Evolutionary conservation across 495 filamentous ascomycete species (phyloP), one percentile per base, ranked within the genome.

Genomic region (Cercophora newfieldiana): DNA sequence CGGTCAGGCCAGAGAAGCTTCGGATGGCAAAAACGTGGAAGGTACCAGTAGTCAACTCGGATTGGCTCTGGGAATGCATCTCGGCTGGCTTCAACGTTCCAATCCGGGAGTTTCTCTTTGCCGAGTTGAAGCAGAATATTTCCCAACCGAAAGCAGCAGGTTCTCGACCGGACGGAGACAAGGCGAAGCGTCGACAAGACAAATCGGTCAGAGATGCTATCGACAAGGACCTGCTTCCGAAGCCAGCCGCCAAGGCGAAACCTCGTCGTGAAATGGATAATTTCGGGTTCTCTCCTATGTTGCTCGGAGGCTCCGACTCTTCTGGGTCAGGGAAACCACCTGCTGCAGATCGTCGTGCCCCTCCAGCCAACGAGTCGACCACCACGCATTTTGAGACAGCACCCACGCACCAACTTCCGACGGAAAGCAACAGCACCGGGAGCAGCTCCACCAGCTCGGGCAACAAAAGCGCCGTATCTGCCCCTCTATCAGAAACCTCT

Each of bases 41-140:
- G 14, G 88, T 97, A 7, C 90, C 93, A 25, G 87, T 92, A 1
- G 90, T 98, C 21, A 86, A 82, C 6, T 83, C 84, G 4, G 86
- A 87, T 16, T 99, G 95, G 95, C 80, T 99, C 2, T 93, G 90
- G 87, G 85, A 87, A 56, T 94, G 89, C 69, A 86, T 97, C n/a
- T 70, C 74, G 1, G 75, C 69, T 7, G 78, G 80, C 22, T 75
- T 59, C 64, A 67, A 76, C 6, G 71, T 74, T 5, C 80, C 81
- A 0, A 75, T 80, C 59, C 65, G 72, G n/a, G 53, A 61, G 3
- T 82, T 72, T 30, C 54, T 79, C 12, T 81, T 77, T 50, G 66
- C 74, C 3, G 76, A 78, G 48, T 54, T 82, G 12, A 64, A 68
- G 50, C 76, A 81, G 50, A 64, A 71, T 0, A 30, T 29, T 12